Percentiles rank a stretch among this genome's conserved stretches.
Conservation (phyloP, 495 filamentous ascomycete species). For the Alectoria sarmentosa region DNA sequence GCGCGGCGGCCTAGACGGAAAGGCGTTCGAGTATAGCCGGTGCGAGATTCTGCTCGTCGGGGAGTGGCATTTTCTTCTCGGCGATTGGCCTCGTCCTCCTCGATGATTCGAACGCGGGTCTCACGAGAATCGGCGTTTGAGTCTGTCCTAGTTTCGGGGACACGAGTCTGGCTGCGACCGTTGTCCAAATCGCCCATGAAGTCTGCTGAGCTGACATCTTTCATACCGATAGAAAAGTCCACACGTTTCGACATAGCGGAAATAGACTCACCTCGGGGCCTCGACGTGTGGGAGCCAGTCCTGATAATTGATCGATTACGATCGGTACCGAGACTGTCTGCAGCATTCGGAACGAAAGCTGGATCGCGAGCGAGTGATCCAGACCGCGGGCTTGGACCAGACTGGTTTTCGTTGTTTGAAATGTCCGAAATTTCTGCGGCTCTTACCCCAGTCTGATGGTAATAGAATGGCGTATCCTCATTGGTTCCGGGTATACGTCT, state of each 20-base stretch:
- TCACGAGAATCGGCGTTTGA: conserved; percentile 35
- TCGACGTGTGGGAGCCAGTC: conserved; percentile 37
- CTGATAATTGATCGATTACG: conserved; percentile 48
- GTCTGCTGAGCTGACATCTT: conserved; percentile 50
- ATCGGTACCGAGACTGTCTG: conserved; percentile 23
- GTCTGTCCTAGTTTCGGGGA: conserved; percentile 35
- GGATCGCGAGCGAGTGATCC: conserved; percentile 12
- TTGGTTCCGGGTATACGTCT: conserved; percentile 64
- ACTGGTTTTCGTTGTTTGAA: conserved; percentile 13
- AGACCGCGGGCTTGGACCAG: conserved; percentile 17
- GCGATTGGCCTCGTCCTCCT: conserved; percentile 34
- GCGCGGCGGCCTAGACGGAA: conserved; percentile 18
- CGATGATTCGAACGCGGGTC: conserved; percentile 39
- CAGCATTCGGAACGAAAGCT: conserved; percentile 17
- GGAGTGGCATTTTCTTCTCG: conserved; percentile 15
- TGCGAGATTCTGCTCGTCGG: conserved; percentile 22
- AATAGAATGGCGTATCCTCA: conserved; percentile 52
- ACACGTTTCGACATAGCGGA: conserved; percentile 54
- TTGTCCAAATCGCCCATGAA: conserved; percentile 64
- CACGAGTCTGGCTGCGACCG: conserved; percentile 34
- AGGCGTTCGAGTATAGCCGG: conserved; percentile 15
- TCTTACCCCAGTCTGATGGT: conserved; percentile 35
- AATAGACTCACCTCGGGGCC: conserved; percentile 48
- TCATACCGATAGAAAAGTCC: conserved; percentile 71
- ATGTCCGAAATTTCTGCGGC: not conserved